Conservation (phyloP, 2,329 filamentous ascomycete genomes). For the Tolypocladium tundrense region DNA sequence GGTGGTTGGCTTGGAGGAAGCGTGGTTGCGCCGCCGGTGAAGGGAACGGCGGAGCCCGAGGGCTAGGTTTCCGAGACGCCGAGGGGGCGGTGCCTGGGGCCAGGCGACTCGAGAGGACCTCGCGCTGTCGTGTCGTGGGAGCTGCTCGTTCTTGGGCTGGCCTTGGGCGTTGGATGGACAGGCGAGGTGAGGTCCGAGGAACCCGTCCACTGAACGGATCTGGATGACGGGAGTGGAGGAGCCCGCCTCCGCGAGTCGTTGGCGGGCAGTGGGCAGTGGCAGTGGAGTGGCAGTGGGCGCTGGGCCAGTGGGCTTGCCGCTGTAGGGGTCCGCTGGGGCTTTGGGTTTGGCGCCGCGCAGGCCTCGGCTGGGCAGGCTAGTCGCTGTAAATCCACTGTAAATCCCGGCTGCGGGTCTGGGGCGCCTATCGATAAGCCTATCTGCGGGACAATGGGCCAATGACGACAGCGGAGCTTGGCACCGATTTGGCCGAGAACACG, state of each 20-base stretch:
- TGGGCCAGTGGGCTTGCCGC: too few relatives aligned
- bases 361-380: too few relatives aligned
- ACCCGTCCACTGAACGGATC: background rate
- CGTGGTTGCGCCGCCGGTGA: background rate
- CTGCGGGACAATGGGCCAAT: background rate
- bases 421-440: background rate
- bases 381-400: background rate
- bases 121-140: background rate
- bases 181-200: background rate
- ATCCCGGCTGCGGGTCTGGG: background rate
- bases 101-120: background rate
- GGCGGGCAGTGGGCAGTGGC: background rate
- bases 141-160: background rate
- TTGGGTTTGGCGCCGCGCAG: background rate
- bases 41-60: background rate
- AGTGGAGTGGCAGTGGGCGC: too few relatives aligned
- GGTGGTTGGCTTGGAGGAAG: background rate
- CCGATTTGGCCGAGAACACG: too few relatives aligned
- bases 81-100: background rate
- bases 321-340: too few relatives aligned
- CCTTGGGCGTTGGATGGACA: background rate
- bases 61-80: background rate
- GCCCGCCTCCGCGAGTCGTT: background rate
- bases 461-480: background rate
- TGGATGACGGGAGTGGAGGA: background rate